A percentile compares a stretch with the other conserved stretches of the same genome.
These are phyloP conservation scores for Trichoderma brevicompactum DNA, from an alignment of 2,329 filamentous ascomycete species.

Conservation along the genomic window DNA sequence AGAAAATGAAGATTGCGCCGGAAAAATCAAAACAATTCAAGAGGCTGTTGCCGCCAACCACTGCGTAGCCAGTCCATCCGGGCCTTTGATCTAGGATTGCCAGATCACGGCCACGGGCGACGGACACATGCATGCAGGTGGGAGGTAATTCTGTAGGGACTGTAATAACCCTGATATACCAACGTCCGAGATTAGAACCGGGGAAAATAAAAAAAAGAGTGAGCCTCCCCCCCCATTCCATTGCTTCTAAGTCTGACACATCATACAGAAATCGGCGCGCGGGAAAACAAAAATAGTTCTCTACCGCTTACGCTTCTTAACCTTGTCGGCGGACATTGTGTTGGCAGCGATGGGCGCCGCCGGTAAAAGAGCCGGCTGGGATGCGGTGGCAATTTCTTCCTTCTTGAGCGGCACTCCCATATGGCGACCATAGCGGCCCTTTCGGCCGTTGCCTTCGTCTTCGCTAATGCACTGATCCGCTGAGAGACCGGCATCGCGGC, in stretches of 20 bases:
- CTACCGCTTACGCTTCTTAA: conserved; percentile 66
- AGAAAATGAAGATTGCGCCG: conserved; percentile 26
- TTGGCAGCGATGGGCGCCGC: conserved; percentile 49
- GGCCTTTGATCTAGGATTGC: not conserved
- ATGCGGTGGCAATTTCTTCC: conserved; percentile 51
- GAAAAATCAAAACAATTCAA: conserved; percentile 26
- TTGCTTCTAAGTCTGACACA: conserved; percentile 18
- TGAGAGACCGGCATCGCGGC: conserved; percentile 92
- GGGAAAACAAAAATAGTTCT: conserved; percentile 3
- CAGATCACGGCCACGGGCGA: not conserved
- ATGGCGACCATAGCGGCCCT: conserved; percentile 82
- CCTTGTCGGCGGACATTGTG: conserved; percentile 52
- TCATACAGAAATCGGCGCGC: conserved; percentile 15
- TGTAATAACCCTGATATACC: conserved; percentile 5
- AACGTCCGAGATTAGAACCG: not conserved
- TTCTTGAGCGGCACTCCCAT: conserved; percentile 70
- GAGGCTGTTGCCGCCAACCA: not conserved
- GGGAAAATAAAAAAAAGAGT: not conserved
- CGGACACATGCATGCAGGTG: not conserved
- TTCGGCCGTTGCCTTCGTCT: conserved; percentile 95
- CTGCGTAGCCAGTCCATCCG: not conserved
- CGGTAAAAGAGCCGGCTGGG: conserved; percentile 48
- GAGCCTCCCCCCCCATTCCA: not conserved
- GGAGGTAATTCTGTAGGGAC: conserved; percentile 19
- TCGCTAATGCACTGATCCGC: conserved; percentile 95